These are phyloP conservation scores for Naegleria fowleri DNA, from an alignment of 208 protist genomes.

Conservation along the genomic window DNA sequence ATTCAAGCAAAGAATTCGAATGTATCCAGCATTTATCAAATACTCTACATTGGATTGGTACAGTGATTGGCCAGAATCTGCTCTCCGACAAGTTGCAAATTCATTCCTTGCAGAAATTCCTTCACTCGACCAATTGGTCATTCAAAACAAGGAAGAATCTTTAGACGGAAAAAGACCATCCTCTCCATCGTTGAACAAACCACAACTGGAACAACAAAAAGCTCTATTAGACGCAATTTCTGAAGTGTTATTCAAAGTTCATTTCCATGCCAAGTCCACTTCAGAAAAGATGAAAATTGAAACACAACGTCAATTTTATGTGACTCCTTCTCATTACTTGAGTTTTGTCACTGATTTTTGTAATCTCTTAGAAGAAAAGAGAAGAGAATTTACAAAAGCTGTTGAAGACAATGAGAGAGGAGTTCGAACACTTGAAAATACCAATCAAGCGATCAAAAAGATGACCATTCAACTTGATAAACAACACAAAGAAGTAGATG, in stretches of 20 bases:
- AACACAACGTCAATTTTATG: slow-evolving; percentile 89
- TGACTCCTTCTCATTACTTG: slow-evolving; percentile 96
- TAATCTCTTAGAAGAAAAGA: slow-evolving; percentile 82
- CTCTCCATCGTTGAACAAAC: neutral
- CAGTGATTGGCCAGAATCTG: slow-evolving; percentile 91
- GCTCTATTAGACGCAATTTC: slow-evolving; percentile 60
- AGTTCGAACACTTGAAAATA: slow-evolving; percentile 57
- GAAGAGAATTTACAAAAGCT: slow-evolving; percentile 60
- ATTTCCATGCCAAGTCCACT: slow-evolving; percentile 72
- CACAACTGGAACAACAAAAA: neutral
- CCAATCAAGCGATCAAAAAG: slow-evolving; percentile 51
- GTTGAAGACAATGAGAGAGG: slow-evolving; percentile 57
- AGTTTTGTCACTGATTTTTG: slow-evolving; percentile 90
- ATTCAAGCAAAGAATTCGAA: slow-evolving; percentile 90
- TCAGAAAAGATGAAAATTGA: slow-evolving; percentile 83
- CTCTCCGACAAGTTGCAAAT: slow-evolving; percentile 81
- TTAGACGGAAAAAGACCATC: neutral
- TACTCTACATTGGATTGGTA: slow-evolving; percentile 98
- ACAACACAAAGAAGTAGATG: slow-evolving; percentile 56
- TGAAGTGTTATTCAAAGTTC: slow-evolving; percentile 84
- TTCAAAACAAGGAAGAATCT: neutral
- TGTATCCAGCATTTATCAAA: slow-evolving; percentile 95
- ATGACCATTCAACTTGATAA: slow-evolving; percentile 66
- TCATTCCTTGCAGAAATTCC: neutral
- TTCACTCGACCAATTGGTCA: neutral